phyloP scores from a whole-genome alignment of 352 stramenopile species.

The Phytophthora ramorum region DNA sequence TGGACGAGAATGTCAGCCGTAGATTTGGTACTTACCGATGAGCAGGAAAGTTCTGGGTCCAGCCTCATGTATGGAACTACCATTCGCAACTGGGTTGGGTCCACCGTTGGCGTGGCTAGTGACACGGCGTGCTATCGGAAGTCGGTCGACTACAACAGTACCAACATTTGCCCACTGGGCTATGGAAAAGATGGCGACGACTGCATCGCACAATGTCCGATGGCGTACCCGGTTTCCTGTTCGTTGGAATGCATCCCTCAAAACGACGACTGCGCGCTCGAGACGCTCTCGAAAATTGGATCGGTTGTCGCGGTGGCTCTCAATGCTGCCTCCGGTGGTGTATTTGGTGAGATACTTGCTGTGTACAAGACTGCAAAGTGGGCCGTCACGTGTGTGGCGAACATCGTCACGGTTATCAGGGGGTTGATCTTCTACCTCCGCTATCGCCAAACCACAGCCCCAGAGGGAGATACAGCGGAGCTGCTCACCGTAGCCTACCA shows the following conservation, averaged over 20 bases:
- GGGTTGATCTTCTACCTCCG: slow-evolving; percentile 30
- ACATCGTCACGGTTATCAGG: slow-evolving; percentile 26
- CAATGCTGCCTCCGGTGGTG: slow-evolving; percentile 30
- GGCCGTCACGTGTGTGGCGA: slow-evolving; percentile 31
- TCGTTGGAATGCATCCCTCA: slow-evolving; percentile 54
- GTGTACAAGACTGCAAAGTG: slow-evolving; percentile 35
- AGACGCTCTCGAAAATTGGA: slow-evolving; percentile 33
- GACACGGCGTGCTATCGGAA: slow-evolving; percentile 36
- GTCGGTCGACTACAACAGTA: slow-evolving; percentile 27
- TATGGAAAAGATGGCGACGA: slow-evolving; percentile 27
- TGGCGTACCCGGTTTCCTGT: slow-evolving; percentile 42
- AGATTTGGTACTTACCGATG: slow-evolving; percentile 18
- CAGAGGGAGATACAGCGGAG: slow-evolving; percentile 27
- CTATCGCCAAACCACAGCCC: slow-evolving; percentile 27
- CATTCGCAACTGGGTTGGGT: slow-evolving; percentile 33
- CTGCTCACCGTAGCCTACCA: slow-evolving; percentile 29
- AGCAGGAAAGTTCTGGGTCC: slow-evolving; percentile 4
- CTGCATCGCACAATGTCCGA: slow-evolving; percentile 39
- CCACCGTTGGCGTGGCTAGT: slow-evolving; percentile 24
- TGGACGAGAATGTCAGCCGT: slow-evolving; percentile 32
- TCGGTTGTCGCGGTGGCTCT: slow-evolving; percentile 32
- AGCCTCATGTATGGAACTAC: slow-evolving; percentile 23
- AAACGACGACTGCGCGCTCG: slow-evolving; percentile 34
- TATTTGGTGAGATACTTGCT: slow-evolving; percentile 31
- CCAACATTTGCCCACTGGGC: slow-evolving; percentile 34